phyloP scores from a whole-genome alignment of 768 basidiomycete genomes.

The Hirschioporus abietinus region DNA sequence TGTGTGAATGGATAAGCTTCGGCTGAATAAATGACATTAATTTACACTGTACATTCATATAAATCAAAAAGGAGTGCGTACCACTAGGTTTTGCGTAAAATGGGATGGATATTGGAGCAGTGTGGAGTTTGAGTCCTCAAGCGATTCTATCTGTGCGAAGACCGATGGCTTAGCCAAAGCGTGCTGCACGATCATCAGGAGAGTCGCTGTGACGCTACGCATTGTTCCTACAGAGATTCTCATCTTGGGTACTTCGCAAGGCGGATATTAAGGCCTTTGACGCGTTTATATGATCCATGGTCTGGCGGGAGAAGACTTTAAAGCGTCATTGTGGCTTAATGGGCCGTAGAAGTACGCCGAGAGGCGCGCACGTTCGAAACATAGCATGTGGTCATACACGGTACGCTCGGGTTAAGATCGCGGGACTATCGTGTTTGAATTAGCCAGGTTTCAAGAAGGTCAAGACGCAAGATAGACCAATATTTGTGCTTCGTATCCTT shows the following conservation, averaged over 20 bases:
- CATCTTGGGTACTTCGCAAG: background rate
- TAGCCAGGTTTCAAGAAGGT: background rate
- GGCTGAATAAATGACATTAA: slow-evolving; percentile 17
- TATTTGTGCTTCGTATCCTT: too few relatives aligned
- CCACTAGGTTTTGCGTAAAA: slow-evolving; percentile 40
- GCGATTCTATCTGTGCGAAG: slow-evolving; percentile 16
- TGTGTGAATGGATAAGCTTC: slow-evolving; percentile 48
- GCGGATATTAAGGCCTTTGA: background rate
- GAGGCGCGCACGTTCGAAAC: background rate
- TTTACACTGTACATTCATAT: background rate
- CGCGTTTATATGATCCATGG: background rate
- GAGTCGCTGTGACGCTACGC: background rate
- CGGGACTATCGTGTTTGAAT: background rate
- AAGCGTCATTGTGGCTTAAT: too few relatives aligned
- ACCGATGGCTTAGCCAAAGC: slow-evolving; percentile 13
- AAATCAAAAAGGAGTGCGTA: background rate
- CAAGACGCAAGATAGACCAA: too few relatives aligned
- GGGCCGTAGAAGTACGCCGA: background rate
- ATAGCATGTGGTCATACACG: background rate
- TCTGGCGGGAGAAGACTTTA: background rate
- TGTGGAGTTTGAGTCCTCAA: slow-evolving; percentile 32
- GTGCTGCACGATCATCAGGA: background rate
- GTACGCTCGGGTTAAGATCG: background rate
- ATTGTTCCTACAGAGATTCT: background rate
- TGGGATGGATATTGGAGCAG: slow-evolving; percentile 40